A percentile compares a stretch with the other conserved stretches of the same genome.
Conservation (phyloP, 2,329 filamentous ascomycete genomes). For the Cryphonectria carpinicola region DNA sequence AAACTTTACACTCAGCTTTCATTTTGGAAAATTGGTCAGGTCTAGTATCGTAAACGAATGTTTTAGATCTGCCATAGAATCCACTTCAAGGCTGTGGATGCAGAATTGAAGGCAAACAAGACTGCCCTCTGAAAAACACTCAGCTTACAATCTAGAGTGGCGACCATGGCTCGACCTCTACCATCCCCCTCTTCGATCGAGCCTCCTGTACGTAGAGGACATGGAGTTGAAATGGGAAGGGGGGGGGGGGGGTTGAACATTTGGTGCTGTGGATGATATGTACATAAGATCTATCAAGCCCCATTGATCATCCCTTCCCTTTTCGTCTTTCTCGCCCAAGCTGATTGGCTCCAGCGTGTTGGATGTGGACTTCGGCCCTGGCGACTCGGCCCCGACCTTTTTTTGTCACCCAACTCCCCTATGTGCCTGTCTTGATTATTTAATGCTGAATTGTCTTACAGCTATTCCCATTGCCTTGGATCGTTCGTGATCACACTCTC, state of each 20-base stretch:
- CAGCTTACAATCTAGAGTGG: not conserved
- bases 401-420: not conserved
- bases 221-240: not conserved
- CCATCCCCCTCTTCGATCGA: not conserved
- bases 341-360: constrained; percentile 4
- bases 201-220: not conserved
- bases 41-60: no score
- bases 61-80: no score
- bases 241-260: no score
- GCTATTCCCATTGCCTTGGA: not conserved
- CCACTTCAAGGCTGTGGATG: no score
- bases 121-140: not conserved
- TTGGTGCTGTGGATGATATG: not conserved
- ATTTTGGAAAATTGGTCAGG: not conserved
- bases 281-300: not conserved
- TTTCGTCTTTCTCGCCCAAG: not conserved
- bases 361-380: not conserved
- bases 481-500: not conserved
- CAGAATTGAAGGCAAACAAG: not conserved
- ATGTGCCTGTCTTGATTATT: not conserved
- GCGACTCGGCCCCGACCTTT: not conserved
- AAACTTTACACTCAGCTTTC: not conserved
- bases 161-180: not conserved
- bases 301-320: not conserved
- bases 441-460: not conserved